phyloP scores from a whole-genome alignment of 306 rosid species.

The Cucumis cinereus region DNA sequence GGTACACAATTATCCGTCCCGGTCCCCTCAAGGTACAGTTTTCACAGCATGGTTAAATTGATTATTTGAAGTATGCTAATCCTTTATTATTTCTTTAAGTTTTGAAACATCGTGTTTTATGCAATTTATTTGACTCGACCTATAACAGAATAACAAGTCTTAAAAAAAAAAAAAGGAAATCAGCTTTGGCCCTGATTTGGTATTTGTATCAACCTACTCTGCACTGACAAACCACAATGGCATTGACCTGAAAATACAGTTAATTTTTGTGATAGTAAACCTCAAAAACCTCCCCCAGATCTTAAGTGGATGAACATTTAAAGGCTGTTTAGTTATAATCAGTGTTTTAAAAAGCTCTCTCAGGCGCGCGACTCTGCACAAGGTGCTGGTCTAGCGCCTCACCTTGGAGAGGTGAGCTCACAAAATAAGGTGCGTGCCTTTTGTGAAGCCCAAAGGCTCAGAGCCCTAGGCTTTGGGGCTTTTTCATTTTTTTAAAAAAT shows the following conservation, averaged over 20 bases:
- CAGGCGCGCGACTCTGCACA: no score
- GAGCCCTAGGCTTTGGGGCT: no score
- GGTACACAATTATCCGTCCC: conserved; percentile 90
- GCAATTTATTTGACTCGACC: not conserved
- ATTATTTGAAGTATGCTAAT: not conserved
- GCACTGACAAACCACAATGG: not conserved
- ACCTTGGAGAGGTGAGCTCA: no score
- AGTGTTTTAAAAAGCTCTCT: no score
- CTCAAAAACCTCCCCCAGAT: not conserved
- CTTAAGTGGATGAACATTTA: not conserved
- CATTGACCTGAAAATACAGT: not conserved
- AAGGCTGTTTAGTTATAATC: not conserved
- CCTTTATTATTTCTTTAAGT: not conserved
- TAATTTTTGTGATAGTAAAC: not conserved
- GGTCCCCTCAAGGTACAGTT: conserved; percentile 78
- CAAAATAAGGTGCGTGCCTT: no score
- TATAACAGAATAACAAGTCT: not conserved
- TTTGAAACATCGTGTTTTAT: not conserved
- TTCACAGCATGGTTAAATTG: not conserved
- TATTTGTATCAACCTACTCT: not conserved
- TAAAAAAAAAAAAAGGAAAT: not conserved
- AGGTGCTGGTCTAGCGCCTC: no score
- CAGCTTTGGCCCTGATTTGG: not conserved
- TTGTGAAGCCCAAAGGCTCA: no score
- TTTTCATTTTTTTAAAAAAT: no score